These are phyloP conservation scores for Heterobasidion parviporum DNA, from an alignment of 1,284 basidiomycete genomes.

Conservation along the genomic window DNA sequence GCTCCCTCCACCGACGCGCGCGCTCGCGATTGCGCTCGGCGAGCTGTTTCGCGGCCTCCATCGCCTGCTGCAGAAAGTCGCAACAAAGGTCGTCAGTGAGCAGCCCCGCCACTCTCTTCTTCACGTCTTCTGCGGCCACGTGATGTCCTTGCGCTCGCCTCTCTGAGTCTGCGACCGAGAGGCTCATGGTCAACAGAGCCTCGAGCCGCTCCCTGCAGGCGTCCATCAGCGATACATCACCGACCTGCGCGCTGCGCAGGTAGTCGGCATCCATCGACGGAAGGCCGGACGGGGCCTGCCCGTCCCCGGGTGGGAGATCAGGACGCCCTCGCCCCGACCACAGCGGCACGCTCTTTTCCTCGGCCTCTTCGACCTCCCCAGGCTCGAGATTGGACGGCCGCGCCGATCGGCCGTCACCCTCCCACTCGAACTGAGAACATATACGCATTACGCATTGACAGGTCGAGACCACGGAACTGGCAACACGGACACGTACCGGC, in stretches of 20 bases:
- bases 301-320: no score
- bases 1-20: neutral
- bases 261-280: no score
- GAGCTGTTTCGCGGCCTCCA: neutral
- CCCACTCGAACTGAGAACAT: neutral
- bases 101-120: neutral
- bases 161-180: neutral
- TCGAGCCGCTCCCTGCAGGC: neutral
- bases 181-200: neutral
- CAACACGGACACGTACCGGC: neutral
- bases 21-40: neutral
- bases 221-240: neutral
- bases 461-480: neutral
- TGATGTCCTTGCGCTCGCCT: neutral
- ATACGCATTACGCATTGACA: neutral
- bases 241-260: no score
- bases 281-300: no score
- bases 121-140: neutral
- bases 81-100: conserved; percentile 1
- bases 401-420: neutral
- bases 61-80: neutral
- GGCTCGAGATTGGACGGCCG: neutral
- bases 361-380: neutral
- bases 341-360: neutral
- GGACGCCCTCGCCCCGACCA: no score